A percentile compares a stretch with the other conserved stretches of the same genome.
These are phyloP conservation scores for Solanum piurae DNA, from an alignment of 257 asterid species.

Conservation along the genomic window DNA sequence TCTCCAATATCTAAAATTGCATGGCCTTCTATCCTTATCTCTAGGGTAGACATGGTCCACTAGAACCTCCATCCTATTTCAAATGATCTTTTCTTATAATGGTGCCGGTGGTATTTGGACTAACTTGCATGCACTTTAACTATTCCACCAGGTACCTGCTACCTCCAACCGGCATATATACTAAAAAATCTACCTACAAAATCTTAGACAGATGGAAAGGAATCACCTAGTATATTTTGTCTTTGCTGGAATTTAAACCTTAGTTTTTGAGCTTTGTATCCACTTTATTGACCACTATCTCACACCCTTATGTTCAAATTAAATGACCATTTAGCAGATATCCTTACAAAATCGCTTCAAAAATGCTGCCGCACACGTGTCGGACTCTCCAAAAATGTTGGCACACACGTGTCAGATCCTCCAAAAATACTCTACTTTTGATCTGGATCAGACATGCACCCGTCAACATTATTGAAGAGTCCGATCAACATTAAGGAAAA, in stretches of 20 bases:
- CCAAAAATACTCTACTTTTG: background rate
- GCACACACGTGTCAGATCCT: background rate
- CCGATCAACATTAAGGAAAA: background rate
- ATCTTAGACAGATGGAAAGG: background rate
- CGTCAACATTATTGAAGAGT: background rate
- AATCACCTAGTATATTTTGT: background rate
- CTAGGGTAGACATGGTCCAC: background rate
- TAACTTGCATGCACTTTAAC: background rate
- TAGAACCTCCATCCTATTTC: background rate
- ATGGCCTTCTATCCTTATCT: background rate
- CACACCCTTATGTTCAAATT: background rate
- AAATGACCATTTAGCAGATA: background rate
- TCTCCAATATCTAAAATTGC: background rate
- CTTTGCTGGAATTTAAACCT: background rate
- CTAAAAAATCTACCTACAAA: background rate
- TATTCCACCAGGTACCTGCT: background rate
- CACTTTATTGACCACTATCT: background rate
- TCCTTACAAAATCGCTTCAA: background rate
- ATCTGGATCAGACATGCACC: background rate
- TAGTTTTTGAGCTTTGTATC: background rate
- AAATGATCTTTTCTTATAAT: background rate
- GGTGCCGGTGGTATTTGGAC: background rate
- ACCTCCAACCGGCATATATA: background rate
- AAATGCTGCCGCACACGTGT: background rate
- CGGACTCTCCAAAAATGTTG: background rate